phyloP scores from a whole-genome alignment of 176 grass and related monocot species.

The Oryza rufipogon region DNA sequence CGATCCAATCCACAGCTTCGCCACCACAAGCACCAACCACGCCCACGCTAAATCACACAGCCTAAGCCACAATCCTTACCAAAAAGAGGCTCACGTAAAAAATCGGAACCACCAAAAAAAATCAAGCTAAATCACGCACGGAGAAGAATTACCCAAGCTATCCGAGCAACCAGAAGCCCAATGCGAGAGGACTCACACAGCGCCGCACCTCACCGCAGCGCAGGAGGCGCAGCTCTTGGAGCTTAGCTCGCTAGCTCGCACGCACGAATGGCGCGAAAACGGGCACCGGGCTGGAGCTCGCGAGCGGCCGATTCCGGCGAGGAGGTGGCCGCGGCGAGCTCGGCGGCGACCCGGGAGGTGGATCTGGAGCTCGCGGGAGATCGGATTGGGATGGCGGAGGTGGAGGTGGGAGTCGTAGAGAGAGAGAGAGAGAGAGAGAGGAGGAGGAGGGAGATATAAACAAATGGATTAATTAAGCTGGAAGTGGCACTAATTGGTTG shows the following conservation, averaged over 20 bases:
- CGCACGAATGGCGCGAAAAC: background rate
- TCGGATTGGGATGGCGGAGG: constrained; percentile 35
- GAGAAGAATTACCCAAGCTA: background rate
- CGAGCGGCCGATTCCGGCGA: background rate
- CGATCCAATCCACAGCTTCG: constrained; percentile 37
- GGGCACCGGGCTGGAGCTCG: background rate
- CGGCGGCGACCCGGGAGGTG: too few species aligned
- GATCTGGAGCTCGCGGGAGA: constrained; percentile 29
- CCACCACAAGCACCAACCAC: background rate
- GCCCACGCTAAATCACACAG: constrained; percentile 2
- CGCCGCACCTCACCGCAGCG: background rate
- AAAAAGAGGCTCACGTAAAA: background rate
- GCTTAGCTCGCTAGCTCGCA: background rate
- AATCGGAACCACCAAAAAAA: background rate
- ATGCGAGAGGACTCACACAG: constrained; percentile 33
- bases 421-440: background rate
- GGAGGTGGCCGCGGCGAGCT: background rate
- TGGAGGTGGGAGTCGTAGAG: background rate
- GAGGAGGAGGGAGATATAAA: constrained; percentile 16
- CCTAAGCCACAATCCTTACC: background rate
- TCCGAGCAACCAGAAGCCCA: constrained; percentile 1
- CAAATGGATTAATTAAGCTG: constrained; percentile 39
- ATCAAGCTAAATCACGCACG: background rate
- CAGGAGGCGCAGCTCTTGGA: background rate
- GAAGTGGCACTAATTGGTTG: constrained; percentile 17